These are phyloP conservation scores for Vitis cinerea DNA, from an alignment of 164 flowering plant species.

Conservation along the genomic window DNA sequence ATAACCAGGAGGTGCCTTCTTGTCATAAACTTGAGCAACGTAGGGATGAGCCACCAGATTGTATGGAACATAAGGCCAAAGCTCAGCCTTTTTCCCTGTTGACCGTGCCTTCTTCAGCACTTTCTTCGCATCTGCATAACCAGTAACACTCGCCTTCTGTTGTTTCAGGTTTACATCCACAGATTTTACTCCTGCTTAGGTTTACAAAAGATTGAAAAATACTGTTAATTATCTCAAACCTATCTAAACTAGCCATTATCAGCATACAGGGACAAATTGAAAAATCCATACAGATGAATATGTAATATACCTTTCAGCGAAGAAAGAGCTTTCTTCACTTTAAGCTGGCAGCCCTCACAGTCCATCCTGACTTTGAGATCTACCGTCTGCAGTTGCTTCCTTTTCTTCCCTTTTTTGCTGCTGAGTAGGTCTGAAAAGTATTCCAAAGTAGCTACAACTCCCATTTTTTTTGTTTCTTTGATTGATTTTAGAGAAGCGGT, in stretches of 20 bases:
- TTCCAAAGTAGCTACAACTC: conserved; percentile 64
- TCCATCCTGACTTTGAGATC: conserved; percentile 83
- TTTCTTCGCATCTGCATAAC: conserved; percentile 64
- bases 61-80: conserved; percentile 91
- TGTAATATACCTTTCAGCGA: conserved; percentile 54
- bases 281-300: no score
- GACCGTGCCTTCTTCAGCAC: conserved; percentile 63
- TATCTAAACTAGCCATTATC: no score
- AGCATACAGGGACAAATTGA: no score
- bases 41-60: conserved; percentile 66
- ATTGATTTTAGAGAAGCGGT: not conserved
- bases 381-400: conserved; percentile 65
- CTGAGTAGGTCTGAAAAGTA: conserved; percentile 54
- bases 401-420: conserved; percentile 40
- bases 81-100: conserved; percentile 71
- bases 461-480: conserved; percentile 38
- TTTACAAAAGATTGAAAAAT: not conserved
- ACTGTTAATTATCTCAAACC: not conserved
- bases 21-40: conserved; percentile 70
- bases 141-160: conserved; percentile 78
- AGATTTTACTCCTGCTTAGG: conserved; percentile 57
- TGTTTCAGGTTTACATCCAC: conserved; percentile 77
- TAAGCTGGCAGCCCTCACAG: conserved; percentile 82
- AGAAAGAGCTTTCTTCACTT: conserved; percentile 63
- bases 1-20: conserved; percentile 78